Evolutionary conservation across 1,284 basidiomycete genomes (phyloP), one percentile per base, ranked within the genome.

Genomic region (Chalciporus sp.): DNA sequence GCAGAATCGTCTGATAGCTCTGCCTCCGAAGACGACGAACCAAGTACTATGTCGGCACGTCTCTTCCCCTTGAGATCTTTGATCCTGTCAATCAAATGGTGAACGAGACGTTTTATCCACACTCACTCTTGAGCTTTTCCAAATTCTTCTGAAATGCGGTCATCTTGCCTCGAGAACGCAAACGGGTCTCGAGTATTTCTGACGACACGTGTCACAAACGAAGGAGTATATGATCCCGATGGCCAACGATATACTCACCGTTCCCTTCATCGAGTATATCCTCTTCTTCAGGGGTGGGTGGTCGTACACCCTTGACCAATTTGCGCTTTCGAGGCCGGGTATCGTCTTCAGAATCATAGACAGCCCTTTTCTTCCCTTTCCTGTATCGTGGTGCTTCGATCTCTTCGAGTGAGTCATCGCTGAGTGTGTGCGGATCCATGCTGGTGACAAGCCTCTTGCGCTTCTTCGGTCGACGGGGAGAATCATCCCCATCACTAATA

Each of bases 121-220:
- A 44, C 79, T 53, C 53, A 84, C 90, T 75, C 72, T 82, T 88
- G 48, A 92, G 62, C 57, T 70, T 77, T 54, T 82, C 80, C 35
- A 92, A 69, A 58, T 82, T 86, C 63, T 77, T 77, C 60, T 87
- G 83, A 64, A 82, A 90, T 4, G 68, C 59, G 12, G 82, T 81
- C 65, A 79, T 78, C 65, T 83, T 88, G 49, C 75, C 74, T 20
- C 88, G 79, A 29, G 72, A 70, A 33, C 90, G 82, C 23, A 92
- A 69, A 37, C 90, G 83, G 7, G 71, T 73, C 31, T 84, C 75
- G 44, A 92, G 71, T 26, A 92, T 86, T 52, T 75, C 86, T 92
- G 58, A 14, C 28, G 33, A 51, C 46, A 14, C 11, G 28, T 42
- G 31, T 56, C 17, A 53, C 35, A 43, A 29, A 48, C 51, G 27